phyloP scores from a whole-genome alignment of 2,329 filamentous ascomycete genomes.

The Cercospora citrullina region DNA sequence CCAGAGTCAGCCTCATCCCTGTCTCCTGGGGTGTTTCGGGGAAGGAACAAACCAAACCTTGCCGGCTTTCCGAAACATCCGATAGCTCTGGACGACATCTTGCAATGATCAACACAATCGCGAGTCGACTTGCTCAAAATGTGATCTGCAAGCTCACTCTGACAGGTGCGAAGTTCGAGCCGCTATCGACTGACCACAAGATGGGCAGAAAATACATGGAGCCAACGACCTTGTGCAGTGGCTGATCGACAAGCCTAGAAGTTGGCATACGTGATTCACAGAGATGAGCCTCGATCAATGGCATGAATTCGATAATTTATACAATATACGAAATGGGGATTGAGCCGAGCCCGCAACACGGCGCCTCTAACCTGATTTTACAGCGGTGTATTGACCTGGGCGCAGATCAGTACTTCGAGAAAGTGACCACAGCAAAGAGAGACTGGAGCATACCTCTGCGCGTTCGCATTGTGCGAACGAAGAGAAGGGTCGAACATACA shows the following conservation, averaged over 20 bases:
- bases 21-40: neutral
- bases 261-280: neutral
- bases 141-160: neutral
- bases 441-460: neutral
- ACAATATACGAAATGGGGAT: neutral
- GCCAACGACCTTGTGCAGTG: neutral
- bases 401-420: neutral
- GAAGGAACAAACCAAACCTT: neutral
- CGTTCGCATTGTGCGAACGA: neutral
- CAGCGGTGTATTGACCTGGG: neutral
- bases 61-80: neutral
- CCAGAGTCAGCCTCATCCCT: neutral
- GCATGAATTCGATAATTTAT: neutral
- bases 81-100: neutral
- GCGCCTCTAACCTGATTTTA: neutral
- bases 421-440: neutral
- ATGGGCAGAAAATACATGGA: neutral
- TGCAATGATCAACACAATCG: neutral
- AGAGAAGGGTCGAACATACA: neutral
- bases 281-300: neutral
- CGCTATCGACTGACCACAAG: neutral
- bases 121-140: neutral
- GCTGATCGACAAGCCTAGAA: neutral
- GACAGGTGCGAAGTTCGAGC: neutral
- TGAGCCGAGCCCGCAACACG: neutral